A percentile compares a stretch with the other conserved stretches of the same genome.
Evolutionary conservation across 2,329 filamentous ascomycete genomes (phyloP).

Genomic region (Stagonosporopsis tanaceti): DNA sequence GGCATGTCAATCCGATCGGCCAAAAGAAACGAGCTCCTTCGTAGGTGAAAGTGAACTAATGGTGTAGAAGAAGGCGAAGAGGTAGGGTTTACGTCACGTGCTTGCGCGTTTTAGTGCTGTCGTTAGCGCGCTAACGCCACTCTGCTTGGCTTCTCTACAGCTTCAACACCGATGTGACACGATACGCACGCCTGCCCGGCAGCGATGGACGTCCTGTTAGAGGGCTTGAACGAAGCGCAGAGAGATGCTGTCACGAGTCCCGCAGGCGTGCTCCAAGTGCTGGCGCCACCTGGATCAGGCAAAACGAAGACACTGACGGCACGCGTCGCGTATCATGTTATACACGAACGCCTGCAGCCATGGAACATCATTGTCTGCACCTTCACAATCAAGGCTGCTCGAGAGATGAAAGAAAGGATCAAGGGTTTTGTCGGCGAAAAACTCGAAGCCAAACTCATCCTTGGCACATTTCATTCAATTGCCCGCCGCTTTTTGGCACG

Average conservation of each 20-base stretch:
- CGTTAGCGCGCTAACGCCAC: slow-evolving; percentile 10
- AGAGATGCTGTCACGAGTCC: slow-evolving; percentile 69
- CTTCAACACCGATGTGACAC: slow-evolving; percentile 20
- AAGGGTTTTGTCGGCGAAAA: slow-evolving; percentile 80
- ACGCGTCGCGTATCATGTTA: slow-evolving; percentile 87
- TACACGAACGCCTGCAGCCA: slow-evolving; percentile 74
- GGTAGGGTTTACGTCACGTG: slow-evolving; percentile 1
- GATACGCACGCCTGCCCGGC: slow-evolving; percentile 11
- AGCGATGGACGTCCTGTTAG: slow-evolving; percentile 63
- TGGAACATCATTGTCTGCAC: slow-evolving; percentile 94
- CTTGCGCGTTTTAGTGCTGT: not conserved
- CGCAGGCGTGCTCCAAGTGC: slow-evolving; percentile 66
- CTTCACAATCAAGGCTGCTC: slow-evolving; percentile 94
- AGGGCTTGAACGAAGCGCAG: slow-evolving; percentile 71
- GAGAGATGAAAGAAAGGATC: slow-evolving; percentile 91
- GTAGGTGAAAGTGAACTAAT: not conserved
- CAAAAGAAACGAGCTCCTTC: too few relatives aligned
- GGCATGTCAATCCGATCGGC: too few relatives aligned
- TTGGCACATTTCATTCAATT: slow-evolving; percentile 96
- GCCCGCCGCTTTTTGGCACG: slow-evolving; percentile 81
- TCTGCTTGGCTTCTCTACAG: not conserved
- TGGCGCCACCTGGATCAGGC: slow-evolving; percentile 73
- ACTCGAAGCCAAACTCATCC: slow-evolving; percentile 76
- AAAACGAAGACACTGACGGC: slow-evolving; percentile 97
- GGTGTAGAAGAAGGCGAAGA: not conserved